Evolutionary conservation across 1,139 yeast genomes (phyloP).

Genomic region (Kodamaea fungicola): DNA sequence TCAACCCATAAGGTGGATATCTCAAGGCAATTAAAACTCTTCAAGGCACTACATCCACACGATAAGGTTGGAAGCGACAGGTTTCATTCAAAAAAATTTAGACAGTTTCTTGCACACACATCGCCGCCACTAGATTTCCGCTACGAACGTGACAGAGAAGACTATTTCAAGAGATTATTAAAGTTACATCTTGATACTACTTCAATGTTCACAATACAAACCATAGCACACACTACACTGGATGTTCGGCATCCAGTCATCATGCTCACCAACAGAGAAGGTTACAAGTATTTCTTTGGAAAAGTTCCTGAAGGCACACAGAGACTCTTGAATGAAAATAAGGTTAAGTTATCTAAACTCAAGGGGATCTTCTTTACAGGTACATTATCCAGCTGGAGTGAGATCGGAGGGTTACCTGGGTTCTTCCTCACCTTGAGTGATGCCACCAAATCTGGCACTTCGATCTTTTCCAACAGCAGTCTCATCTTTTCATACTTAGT

Average conservation of each 20-base stretch:
- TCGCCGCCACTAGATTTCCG: conserved; percentile 10
- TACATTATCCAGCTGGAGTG: conserved; percentile 57
- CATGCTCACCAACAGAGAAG: conserved; percentile 46
- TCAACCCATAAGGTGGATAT: too few species aligned
- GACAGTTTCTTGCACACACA: conserved; percentile 9
- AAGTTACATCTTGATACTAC: conserved; percentile 15
- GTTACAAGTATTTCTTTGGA: conserved; percentile 72
- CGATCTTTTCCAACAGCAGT: conserved; percentile 35
- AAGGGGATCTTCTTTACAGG: conserved; percentile 77
- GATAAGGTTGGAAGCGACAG: too few species aligned
- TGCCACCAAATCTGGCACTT: conserved; percentile 56
- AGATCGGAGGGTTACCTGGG: conserved; percentile 89
- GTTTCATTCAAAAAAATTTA: background rate
- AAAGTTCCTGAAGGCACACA: conserved; percentile 85
- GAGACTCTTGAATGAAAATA: conserved; percentile 57
- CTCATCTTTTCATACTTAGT: conserved; percentile 51
- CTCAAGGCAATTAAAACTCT: too few species aligned
- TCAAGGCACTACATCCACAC: too few species aligned
- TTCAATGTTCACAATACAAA: conserved; percentile 37
- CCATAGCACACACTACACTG: conserved; percentile 54
- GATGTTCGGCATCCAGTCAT: conserved; percentile 62
- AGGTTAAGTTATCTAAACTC: conserved; percentile 52
- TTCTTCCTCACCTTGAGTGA: conserved; percentile 81
- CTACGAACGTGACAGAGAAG: conserved; percentile 10
- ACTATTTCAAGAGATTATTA: conserved; percentile 12